Evolutionary conservation across 768 basidiomycete genomes (phyloP).

Genomic region (Dictyophora rubrovolvata): DNA sequence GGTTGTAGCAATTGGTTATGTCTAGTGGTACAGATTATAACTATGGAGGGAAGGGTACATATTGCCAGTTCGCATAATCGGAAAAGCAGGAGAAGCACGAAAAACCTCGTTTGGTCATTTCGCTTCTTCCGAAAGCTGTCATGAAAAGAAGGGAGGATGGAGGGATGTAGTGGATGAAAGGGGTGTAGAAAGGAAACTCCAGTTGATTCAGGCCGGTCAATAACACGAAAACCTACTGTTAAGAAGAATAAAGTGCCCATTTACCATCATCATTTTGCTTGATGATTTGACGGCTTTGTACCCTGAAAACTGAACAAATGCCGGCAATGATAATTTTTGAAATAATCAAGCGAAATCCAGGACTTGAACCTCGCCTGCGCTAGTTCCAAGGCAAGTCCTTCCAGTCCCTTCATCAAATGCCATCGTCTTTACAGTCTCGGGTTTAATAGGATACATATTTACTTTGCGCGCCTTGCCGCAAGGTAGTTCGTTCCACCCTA

Average conservation of each 20-base stretch:
- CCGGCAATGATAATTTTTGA: not conserved
- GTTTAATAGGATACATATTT: conserved; percentile 3
- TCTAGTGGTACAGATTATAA: not conserved
- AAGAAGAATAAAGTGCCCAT: no score
- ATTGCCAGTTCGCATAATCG: not conserved
- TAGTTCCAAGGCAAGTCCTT: conserved; percentile 5
- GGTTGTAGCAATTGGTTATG: not conserved
- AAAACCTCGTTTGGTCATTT: not conserved
- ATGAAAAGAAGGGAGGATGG: not conserved
- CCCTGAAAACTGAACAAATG: not conserved
- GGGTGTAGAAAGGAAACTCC: not conserved
- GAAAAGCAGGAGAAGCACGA: not conserved
- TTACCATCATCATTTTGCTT: no score
- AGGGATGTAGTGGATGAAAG: not conserved
- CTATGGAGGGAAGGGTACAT: not conserved
- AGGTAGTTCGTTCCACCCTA: conserved; percentile 5
- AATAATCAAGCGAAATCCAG: conserved; percentile 5
- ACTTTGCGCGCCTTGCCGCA: conserved; percentile 8
- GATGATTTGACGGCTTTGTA: not conserved
- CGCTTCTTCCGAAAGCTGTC: not conserved
- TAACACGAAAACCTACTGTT: no score
- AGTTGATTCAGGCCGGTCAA: no score
- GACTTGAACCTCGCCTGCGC: conserved; percentile 7
- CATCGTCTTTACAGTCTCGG: conserved; percentile 1
- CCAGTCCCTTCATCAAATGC: conserved; percentile 9